Percentiles rank a stretch among this genome's conserved stretches.
phyloP scores from a whole-genome alignment of 768 basidiomycete genomes.

The Xerocomus potaroensis region DNA sequence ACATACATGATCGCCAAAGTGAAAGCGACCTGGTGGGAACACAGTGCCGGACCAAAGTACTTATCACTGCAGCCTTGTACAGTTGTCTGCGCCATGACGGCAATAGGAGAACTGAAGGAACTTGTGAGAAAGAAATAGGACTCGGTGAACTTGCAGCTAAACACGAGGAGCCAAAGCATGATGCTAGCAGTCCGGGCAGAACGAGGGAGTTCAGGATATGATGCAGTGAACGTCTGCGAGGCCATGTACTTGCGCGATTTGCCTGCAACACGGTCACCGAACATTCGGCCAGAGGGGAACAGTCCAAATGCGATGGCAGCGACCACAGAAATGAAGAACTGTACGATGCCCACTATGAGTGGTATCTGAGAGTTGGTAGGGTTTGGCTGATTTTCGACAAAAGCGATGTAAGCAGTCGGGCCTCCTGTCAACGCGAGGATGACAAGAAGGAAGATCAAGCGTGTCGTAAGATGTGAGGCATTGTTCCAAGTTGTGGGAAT shows the following conservation, averaged over 20 bases:
- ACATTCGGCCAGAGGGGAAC: constrained; percentile 96
- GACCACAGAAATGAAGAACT: constrained; percentile 87
- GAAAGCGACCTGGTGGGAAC: constrained; percentile 91
- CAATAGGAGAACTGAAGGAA: constrained; percentile 95
- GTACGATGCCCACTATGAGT: constrained; percentile 87
- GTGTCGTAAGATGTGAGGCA: constrained; percentile 92
- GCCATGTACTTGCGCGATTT: constrained; percentile 99
- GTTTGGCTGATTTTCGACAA: constrained; percentile 63
- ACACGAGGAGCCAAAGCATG: constrained; percentile 85
- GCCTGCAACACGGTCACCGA: constrained; percentile 96
- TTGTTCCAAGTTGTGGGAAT: constrained; percentile 99
- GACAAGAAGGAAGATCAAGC: constrained; percentile 86
- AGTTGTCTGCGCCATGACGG: constrained; percentile 94
- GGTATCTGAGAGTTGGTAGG: constrained; percentile 60
- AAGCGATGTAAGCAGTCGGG: constrained; percentile 90
- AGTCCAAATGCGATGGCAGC: constrained; percentile 81
- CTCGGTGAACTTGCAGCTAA: constrained; percentile 94
- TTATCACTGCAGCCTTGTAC: constrained; percentile 88
- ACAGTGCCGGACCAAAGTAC: constrained; percentile 74
- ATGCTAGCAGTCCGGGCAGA: constrained; percentile 80
- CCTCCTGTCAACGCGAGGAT: constrained; percentile 90
- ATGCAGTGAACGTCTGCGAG: constrained; percentile 97
- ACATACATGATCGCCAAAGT: constrained; percentile 97
- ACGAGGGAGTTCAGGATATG: constrained; percentile 77
- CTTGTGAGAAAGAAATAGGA: constrained; percentile 98